These are phyloP conservation scores for Neurospora sp. DNA, from an alignment of 495 filamentous ascomycete species.

Conservation along the genomic window DNA sequence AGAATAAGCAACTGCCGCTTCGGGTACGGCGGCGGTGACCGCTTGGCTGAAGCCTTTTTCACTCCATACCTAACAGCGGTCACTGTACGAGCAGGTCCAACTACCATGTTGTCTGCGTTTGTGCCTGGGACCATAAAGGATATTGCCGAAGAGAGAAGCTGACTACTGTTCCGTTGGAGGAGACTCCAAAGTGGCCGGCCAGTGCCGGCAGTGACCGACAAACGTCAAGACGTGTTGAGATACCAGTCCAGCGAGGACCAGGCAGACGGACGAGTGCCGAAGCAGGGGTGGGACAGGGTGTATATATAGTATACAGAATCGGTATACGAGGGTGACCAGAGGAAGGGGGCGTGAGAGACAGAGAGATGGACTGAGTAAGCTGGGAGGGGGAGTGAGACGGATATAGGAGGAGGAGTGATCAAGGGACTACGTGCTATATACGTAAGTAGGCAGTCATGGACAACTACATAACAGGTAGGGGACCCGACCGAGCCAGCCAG, in stretches of 20 bases:
- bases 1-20: slow-evolving; percentile 59
- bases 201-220: background rate
- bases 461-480: background rate
- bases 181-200: background rate
- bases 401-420: background rate
- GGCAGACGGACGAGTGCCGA: background rate
- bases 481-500: background rate
- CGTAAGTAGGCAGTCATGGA: background rate
- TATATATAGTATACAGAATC: slow-evolving; percentile 1
- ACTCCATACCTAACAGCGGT: background rate
- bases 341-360: background rate
- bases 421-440: background rate
- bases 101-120: slow-evolving; percentile 11
- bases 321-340: background rate
- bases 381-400: background rate
- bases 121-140: background rate
- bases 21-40: slow-evolving; percentile 34
- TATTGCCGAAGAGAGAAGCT: background rate
- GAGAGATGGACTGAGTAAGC: slow-evolving; percentile 7
- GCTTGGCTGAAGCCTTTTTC: background rate
- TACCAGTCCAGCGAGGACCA: background rate
- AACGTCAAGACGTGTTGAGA: background rate
- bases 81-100: slow-evolving; percentile 5
- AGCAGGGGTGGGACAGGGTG: slow-evolving; percentile 2
- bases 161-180: background rate